A percentile compares a stretch with the other conserved stretches of the same genome.
Evolutionary conservation across 1,284 basidiomycete genomes (phyloP).

Genomic region (Ustilago sp.): DNA sequence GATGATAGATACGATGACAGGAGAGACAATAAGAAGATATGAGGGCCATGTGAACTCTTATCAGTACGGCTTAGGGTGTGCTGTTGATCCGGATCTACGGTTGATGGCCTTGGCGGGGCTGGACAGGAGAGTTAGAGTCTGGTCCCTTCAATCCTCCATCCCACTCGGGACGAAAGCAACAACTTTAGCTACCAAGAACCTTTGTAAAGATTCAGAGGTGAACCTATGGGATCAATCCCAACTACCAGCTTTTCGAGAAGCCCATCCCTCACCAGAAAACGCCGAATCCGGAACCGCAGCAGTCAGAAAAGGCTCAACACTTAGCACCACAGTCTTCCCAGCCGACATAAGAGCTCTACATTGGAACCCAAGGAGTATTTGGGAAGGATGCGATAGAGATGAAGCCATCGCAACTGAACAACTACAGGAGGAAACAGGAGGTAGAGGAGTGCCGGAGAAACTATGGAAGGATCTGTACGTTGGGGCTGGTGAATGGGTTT

Average conservation of each 20-base stretch:
- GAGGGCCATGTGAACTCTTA: constrained; percentile 44
- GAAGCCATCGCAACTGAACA: constrained; percentile 9
- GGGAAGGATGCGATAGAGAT: constrained; percentile 19
- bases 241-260: background rate
- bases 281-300: background rate
- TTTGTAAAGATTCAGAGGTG: background rate
- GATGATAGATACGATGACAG: constrained; percentile 10
- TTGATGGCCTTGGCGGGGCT: constrained; percentile 34
- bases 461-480: constrained; percentile 34
- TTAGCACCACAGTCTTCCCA: constrained; percentile 20
- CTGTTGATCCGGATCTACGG: constrained; percentile 16
- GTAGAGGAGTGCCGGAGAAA: background rate
- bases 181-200: background rate
- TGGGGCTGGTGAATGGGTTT: constrained; percentile 25
- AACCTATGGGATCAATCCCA: constrained; percentile 14
- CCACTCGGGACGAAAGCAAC: constrained; percentile 15
- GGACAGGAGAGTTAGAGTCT: constrained; percentile 32
- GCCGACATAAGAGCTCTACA: constrained; percentile 13
- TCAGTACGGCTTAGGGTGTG: constrained; percentile 23
- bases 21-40: constrained; percentile 8
- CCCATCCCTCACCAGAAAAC: background rate
- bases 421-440: background rate
- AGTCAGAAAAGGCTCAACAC: constrained; percentile 10
- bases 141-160: constrained; percentile 35
- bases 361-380: constrained; percentile 26